Evolutionary conservation across 345 rosid species (phyloP).

Genomic region (Cardamine occulta): DNA sequence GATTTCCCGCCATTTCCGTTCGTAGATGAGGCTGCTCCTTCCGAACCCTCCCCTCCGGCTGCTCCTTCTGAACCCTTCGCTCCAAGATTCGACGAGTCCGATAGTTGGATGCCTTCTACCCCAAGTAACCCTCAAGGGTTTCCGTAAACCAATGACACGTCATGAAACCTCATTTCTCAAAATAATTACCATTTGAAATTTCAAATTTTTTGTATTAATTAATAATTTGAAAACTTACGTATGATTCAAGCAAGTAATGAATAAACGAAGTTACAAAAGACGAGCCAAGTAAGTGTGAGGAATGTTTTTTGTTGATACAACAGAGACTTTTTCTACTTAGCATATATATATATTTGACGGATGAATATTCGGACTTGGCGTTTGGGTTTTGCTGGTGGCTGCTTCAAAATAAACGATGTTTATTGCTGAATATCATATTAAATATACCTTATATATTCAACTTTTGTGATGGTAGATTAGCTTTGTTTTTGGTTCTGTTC

Average conservation of each 20-base stretch:
- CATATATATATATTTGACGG: too few relatives aligned
- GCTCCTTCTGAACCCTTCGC: slow-evolving; percentile 18
- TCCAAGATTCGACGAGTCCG: slow-evolving; percentile 25
- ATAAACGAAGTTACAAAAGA: slow-evolving; percentile 13
- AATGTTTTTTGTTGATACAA: not conserved
- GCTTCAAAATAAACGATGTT: not conserved
- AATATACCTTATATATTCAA: too few relatives aligned
- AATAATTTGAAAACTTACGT: slow-evolving; percentile 21
- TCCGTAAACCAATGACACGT: slow-evolving; percentile 21
- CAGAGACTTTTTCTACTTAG: not conserved
- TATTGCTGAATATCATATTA: too few relatives aligned
- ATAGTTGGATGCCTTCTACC: slow-evolving; percentile 39
- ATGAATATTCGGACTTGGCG: not conserved
- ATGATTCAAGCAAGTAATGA: slow-evolving; percentile 13
- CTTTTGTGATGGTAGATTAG: not conserved
- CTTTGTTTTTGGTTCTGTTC: not conserved
- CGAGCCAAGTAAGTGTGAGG: not conserved
- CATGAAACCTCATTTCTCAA: not conserved
- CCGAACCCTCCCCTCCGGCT: slow-evolving; percentile 16
- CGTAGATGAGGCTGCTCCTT: slow-evolving; percentile 30
- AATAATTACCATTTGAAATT: not conserved
- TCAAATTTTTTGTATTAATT: slow-evolving; percentile 1
- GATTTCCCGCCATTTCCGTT: slow-evolving; percentile 37
- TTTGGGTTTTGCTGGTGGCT: not conserved
- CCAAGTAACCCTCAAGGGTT: slow-evolving; percentile 38